Evolutionary conservation across 257 asterid genomes (phyloP), one percentile per base, ranked within the genome.

Genomic region (Przewalskia tangutica): DNA sequence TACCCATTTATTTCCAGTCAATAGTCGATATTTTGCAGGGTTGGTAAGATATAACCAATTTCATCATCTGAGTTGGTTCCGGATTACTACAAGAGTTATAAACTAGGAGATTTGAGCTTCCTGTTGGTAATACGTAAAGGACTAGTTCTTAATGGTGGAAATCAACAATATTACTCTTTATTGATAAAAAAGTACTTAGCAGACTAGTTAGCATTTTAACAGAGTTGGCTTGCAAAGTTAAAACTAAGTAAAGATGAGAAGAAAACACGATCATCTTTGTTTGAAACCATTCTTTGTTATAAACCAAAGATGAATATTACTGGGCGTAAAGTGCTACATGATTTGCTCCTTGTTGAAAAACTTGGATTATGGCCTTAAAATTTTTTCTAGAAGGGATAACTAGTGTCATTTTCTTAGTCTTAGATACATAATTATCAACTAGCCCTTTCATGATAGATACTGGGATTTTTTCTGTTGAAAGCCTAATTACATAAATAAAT

Each of bases 1-100:
- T 92, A 62, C 65, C 53, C 36, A 60, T 32, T 75, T 75, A 27
- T 75, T 11, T 13, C 62, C 79, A 75, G 44, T 75, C 44, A 16
- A 36, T 38, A 16, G 14, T 38, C 13, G 27, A 38, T 66, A 66
- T 38, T 66, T 38, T 66, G 76, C 27, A 36, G 4, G 50, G 76
- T 38, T 65, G 50, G 20, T 36, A 65, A 14, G 50, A 36, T 65
- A 65, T 34, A 65, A 6, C 10, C 11, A 32, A 27, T 64, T 64
- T 64, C 46, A 46, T 46, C 51, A 34, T 63, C 18, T 27, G 20
- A 64, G 32, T 32, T 34, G 7, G 23, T 34, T 38, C 38, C 14
- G 54, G 16, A n/a, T n/a, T 40, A n/a, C 34, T n/a, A 38, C 20
- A 65, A 36, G 23, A 36, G 75, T 65, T 36, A 1, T 36, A 51